A percentile compares a stretch with the other conserved stretches of the same genome.
Conservation (phyloP, 2,329 filamentous ascomycete species). For the Falciphora oryzae region DNA sequence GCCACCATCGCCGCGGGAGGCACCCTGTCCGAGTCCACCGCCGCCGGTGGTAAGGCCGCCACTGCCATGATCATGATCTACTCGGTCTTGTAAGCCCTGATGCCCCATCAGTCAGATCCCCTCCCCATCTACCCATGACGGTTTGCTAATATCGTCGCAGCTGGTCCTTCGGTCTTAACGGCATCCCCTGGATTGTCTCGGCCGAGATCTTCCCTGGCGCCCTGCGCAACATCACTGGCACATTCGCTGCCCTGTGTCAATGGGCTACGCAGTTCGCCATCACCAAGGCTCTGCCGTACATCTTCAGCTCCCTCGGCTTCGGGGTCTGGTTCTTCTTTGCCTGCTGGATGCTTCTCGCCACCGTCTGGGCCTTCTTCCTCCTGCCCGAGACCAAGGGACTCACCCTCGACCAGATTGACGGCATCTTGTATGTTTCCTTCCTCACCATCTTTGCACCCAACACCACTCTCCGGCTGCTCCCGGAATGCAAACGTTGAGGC, state of each 20-base stretch:
- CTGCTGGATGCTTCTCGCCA: constrained; percentile 40
- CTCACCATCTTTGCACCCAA: not conserved
- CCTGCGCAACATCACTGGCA: constrained; percentile 35
- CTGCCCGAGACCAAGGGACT: constrained; percentile 51
- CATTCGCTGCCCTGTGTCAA: constrained; percentile 34
- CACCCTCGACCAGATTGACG: constrained; percentile 47
- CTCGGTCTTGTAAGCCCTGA: constrained; percentile 33
- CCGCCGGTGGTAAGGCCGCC: constrained; percentile 43
- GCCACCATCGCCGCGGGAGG: constrained; percentile 36
- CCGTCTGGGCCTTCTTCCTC: constrained; percentile 44
- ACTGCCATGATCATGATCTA: constrained; percentile 52
- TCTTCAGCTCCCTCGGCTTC: constrained; percentile 36
- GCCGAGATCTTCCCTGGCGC: constrained; percentile 40
- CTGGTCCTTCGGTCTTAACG: constrained; percentile 39
- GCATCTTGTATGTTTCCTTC: constrained; percentile 15
- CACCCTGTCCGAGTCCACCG: constrained; percentile 33
- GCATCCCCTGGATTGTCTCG: constrained; percentile 39
- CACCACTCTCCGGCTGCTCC: too few relatives aligned
- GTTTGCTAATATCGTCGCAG: not conserved
- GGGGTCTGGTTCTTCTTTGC: constrained; percentile 55
- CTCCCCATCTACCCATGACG: too few relatives aligned
- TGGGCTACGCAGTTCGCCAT: constrained; percentile 38
- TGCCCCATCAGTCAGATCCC: too few relatives aligned
- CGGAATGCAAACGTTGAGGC: not conserved
- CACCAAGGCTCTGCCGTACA: constrained; percentile 38